Base-by-base conservation (phyloP, 2,329 filamentous ascomycete genomes). In the Aciculosporium take region DNA sequence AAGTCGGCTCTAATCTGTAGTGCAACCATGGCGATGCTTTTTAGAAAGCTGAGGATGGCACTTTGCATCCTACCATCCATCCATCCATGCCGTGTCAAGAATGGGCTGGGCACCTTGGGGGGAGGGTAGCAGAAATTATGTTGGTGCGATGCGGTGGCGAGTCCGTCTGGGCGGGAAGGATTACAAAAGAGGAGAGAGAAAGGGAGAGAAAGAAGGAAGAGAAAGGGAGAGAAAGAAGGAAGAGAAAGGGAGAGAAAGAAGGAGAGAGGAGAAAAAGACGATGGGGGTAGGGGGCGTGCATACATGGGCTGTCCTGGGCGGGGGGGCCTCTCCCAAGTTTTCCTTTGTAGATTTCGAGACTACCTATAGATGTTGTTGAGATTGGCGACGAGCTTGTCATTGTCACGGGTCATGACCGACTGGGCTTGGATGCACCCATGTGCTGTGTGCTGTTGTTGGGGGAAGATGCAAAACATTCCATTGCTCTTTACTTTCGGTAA, bases 381-480 rank as follows among this genome's bases (percentile, higher is more conserved):
- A 45, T 5, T 44, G 45, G 48, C 44, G 45, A 48, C 49, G 45
- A 44, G 39, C 34, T 45, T 54, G 49, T 54, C 52, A 47, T 53
- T 51, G 41, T 53, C 49, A 53, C 45, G 51, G 45, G 39, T n/a
- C n/a, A n/a, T n/a, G n/a, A n/a, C n/a, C n/a, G n/a, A n/a, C n/a
- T n/a, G n/a, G n/a, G n/a, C n/a, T n/a, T n/a, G n/a, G n/a, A n/a
- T n/a, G n/a, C n/a, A n/a, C n/a, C n/a, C n/a, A n/a, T n/a, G n/a
- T n/a, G n/a, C n/a, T n/a, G n/a, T n/a, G n/a, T n/a, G n/a, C n/a
- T n/a, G n/a, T n/a, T n/a, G n/a, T n/a, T n/a, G n/a, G n/a, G n/a
- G n/a, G n/a, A n/a, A n/a, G n/a, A n/a, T n/a, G n/a, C n/a, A n/a
- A n/a, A n/a, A n/a, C n/a, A n/a, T n/a, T n/a, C n/a, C n/a, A n/a